A percentile compares a stretch with the other conserved stretches of the same genome.
These are phyloP conservation scores for Trametes cubensis DNA, from an alignment of 768 basidiomycete species.

Conservation along the genomic window DNA sequence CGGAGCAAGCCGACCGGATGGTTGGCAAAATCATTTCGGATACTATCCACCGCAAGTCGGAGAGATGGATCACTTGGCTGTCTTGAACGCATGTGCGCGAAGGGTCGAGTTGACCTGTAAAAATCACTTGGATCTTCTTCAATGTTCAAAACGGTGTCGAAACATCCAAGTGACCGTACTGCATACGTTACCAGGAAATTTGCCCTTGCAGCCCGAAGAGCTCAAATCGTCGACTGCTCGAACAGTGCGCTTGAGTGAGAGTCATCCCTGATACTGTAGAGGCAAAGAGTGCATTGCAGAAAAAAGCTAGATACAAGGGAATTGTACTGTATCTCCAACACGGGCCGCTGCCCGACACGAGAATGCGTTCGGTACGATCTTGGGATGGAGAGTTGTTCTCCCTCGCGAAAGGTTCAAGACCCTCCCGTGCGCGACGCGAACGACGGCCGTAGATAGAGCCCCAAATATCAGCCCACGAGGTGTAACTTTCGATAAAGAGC, in stretches of 20 bases:
- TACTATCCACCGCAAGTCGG: slow-evolving; percentile 47
- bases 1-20: slow-evolving; percentile 58
- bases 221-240: no score
- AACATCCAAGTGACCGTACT: no score
- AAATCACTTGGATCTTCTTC: no score
- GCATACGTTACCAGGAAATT: no score
- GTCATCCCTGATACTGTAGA: no score
- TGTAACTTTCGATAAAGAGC: slow-evolving; percentile 65
- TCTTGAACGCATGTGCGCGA: not conserved
- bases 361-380: slow-evolving; percentile 57
- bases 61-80: slow-evolving; percentile 55
- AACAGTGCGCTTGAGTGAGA: no score
- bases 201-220: no score
- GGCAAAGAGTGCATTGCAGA: not conserved
- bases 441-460: slow-evolving; percentile 41
- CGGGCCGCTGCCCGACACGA: slow-evolving; percentile 62
- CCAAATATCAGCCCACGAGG: slow-evolving; percentile 77
- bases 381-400: slow-evolving; percentile 66
- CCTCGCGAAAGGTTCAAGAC: slow-evolving; percentile 63
- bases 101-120: no score
- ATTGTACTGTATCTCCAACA: slow-evolving; percentile 41
- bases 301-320: slow-evolving; percentile 1
- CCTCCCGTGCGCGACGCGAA: slow-evolving; percentile 37
- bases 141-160: no score
- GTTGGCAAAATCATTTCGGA: slow-evolving; percentile 55